These are phyloP conservation scores for Pseudozyma thailandica DNA, from an alignment of 1,284 basidiomycete genomes.

Conservation along the genomic window DNA sequence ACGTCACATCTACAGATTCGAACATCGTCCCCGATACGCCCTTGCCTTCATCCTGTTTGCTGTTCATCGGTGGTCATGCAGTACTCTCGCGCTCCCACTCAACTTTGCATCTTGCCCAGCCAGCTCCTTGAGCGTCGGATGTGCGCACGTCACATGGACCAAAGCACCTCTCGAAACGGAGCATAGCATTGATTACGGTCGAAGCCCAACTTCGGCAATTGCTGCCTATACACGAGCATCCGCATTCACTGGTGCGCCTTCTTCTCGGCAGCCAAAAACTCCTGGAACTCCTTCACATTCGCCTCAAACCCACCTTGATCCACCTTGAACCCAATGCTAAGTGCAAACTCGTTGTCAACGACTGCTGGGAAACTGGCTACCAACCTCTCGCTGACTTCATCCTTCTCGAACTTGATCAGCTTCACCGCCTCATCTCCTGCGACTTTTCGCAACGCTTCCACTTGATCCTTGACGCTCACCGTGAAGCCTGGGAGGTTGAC, in stretches of 20 bases:
- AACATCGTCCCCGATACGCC: too few relatives aligned
- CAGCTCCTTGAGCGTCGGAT: too few relatives aligned
- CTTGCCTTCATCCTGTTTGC: too few relatives aligned
- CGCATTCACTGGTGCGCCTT: conserved; percentile 2
- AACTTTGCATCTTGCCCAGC: too few relatives aligned
- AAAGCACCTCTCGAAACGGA: too few relatives aligned
- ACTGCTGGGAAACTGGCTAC: conserved; percentile 39
- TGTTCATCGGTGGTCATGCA: too few relatives aligned
- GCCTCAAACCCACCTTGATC: conserved; percentile 46
- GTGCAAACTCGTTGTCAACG: conserved; percentile 46
- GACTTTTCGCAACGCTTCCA: conserved; percentile 47
- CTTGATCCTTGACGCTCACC: conserved; percentile 39
- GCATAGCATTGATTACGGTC: too few relatives aligned
- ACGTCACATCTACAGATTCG: too few relatives aligned
- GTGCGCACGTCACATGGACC: too few relatives aligned
- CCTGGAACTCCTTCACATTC: conserved; percentile 43
- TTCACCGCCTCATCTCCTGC: conserved; percentile 40
- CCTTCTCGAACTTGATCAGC: conserved; percentile 51
- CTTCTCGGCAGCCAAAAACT: conserved; percentile 16
- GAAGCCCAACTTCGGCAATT: too few relatives aligned
- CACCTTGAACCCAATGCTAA: conserved; percentile 49
- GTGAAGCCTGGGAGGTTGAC: conserved; percentile 54
- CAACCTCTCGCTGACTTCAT: conserved; percentile 47
- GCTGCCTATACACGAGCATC: too few relatives aligned
- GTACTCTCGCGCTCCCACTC: too few relatives aligned